These are phyloP conservation scores for Astragalus glycyphyllos DNA, from an alignment of 306 rosid species.

Conservation along the genomic window DNA sequence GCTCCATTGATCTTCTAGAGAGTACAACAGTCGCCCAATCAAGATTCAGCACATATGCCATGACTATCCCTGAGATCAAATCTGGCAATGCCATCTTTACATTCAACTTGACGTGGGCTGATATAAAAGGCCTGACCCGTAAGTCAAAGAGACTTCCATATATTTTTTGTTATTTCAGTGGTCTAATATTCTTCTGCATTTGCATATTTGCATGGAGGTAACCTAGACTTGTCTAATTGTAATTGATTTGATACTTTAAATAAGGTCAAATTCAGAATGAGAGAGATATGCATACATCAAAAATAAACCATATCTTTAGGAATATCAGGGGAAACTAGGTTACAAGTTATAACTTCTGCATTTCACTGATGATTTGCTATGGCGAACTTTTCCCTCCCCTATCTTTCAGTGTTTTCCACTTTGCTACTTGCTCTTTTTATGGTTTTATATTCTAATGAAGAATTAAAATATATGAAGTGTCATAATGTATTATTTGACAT, in stretches of 20 bases:
- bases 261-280: conserved; percentile 25
- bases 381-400: background rate
- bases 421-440: conserved; percentile 29
- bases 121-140: conserved; percentile 69
- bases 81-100: conserved; percentile 69
- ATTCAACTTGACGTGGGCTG: conserved; percentile 69
- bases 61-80: conserved; percentile 56
- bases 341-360: background rate
- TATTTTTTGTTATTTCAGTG: conserved; percentile 27
- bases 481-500: conserved; percentile 35
- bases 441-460: conserved; percentile 7
- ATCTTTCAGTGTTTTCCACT: conserved; percentile 32
- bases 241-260: conserved; percentile 26
- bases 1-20: conserved; percentile 74
- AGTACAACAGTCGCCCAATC: conserved; percentile 67
- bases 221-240: conserved; percentile 13
- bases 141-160: conserved; percentile 52
- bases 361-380: conserved; percentile 31
- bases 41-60: conserved; percentile 42
- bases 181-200: conserved; percentile 19
- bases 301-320: conserved; percentile 11
- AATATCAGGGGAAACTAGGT: background rate
- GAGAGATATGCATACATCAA: conserved; percentile 4
- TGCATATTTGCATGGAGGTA: conserved; percentile 32
- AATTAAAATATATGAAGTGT: conserved; percentile 13